Conservation (phyloP, 148 eudicot genomes). For the Talinum fruticosum region DNA sequence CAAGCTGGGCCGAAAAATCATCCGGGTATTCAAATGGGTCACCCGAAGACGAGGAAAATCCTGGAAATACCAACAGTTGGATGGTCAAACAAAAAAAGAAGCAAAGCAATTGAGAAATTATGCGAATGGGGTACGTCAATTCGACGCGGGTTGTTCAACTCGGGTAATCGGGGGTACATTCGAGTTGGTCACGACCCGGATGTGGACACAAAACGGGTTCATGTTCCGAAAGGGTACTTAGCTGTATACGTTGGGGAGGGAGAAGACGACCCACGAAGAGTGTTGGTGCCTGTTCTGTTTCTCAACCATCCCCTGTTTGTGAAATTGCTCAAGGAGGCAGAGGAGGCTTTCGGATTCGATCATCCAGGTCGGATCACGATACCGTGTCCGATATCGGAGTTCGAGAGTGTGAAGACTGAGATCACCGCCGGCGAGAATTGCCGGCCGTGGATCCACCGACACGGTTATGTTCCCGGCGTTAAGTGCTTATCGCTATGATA, state of each 20-base stretch:
- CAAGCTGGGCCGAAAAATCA: constrained; percentile 41
- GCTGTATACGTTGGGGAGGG: constrained; percentile 70
- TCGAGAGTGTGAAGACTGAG: constrained; percentile 48
- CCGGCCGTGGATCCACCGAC: constrained; percentile 11
- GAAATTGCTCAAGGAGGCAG: constrained; percentile 56
- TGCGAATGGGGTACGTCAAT: constrained; percentile 42
- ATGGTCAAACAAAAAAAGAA: constrained; percentile 13
- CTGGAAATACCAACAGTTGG: constrained; percentile 27
- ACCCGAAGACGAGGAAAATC: constrained; percentile 21
- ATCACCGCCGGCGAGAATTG: constrained; percentile 43
- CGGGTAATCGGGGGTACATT: constrained; percentile 28
- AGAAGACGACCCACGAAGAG: constrained; percentile 46
- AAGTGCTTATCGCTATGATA: constrained; percentile 12
- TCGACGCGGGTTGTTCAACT: constrained; percentile 23
- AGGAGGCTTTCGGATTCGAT: constrained; percentile 58
- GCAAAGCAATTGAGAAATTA: constrained; percentile 30
- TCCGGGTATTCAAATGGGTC: constrained; percentile 42
- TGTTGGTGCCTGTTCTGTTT: constrained; percentile 68
- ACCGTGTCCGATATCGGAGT: constrained; percentile 65
- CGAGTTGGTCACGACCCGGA: constrained; percentile 37
- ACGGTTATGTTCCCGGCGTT: neutral
- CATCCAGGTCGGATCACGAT: constrained; percentile 79
- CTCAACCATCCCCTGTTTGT: constrained; percentile 78
- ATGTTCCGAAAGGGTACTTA: constrained; percentile 74
- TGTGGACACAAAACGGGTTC: constrained; percentile 1